These are phyloP conservation scores for Aphanomyces euteiches DNA, from an alignment of 352 stramenopile species.

Conservation along the genomic window DNA sequence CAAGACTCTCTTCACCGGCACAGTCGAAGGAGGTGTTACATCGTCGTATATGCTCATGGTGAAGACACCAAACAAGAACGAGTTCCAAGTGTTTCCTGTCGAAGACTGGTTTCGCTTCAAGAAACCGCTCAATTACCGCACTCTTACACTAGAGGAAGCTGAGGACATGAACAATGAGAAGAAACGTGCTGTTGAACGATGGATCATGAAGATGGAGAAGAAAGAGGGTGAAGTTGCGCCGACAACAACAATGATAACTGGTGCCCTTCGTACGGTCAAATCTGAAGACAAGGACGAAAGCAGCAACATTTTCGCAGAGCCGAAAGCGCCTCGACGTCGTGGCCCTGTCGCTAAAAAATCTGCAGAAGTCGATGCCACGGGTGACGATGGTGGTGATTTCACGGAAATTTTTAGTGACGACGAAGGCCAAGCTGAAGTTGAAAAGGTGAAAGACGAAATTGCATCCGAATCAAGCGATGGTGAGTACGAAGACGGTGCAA, in stretches of 20 bases:
- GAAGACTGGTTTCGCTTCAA: conserved; percentile 89
- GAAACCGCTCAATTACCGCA: conserved; percentile 81
- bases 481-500: conserved; percentile 11
- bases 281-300: conserved; percentile 35
- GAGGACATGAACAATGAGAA: conserved; percentile 87
- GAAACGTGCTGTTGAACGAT: conserved; percentile 81
- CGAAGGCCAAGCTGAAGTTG: conserved; percentile 79
- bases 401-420: conserved; percentile 86
- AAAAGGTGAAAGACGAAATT: conserved; percentile 47
- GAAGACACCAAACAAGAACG: conserved; percentile 83
- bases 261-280: conserved; percentile 49
- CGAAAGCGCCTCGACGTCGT: conserved; percentile 39
- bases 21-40: conserved; percentile 74
- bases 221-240: conserved; percentile 61
- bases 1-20: conserved; percentile 80
- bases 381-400: conserved; percentile 81
- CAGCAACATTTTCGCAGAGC: conserved; percentile 69
- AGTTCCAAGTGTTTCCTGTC: conserved; percentile 83
- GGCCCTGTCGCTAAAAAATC: conserved; percentile 48
- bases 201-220: conserved; percentile 78
- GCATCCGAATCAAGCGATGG: conserved; percentile 24
- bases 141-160: conserved; percentile 77
- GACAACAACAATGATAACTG: conserved; percentile 57
- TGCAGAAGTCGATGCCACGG: conserved; percentile 50
- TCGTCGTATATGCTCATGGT: conserved; percentile 85